These are phyloP conservation scores for Tetragonia tetragonoides DNA, from an alignment of 148 eudicot genomes.

Conservation along the genomic window DNA sequence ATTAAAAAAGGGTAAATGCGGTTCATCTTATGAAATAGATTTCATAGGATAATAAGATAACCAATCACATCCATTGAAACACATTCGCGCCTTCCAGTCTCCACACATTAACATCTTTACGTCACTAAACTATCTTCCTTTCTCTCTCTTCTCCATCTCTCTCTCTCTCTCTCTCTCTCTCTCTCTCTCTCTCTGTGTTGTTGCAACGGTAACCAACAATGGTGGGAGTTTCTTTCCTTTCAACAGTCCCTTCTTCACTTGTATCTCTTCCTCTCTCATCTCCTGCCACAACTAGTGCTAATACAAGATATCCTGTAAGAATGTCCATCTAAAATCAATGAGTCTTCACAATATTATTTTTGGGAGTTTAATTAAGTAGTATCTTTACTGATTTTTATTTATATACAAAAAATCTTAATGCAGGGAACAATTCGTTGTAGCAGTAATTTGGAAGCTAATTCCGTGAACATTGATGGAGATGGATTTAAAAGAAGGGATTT, in stretches of 20 bases:
- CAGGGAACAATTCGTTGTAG: conserved; percentile 53
- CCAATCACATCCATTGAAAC: conserved; percentile 22
- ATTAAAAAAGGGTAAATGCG: too few species aligned
- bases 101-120: conserved; percentile 17
- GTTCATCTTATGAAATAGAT: too few species aligned
- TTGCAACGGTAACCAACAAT: conserved; percentile 15
- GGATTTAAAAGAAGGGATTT: conserved; percentile 56
- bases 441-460: conserved; percentile 36
- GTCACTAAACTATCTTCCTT: not conserved
- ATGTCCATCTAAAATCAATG: conserved; percentile 2
- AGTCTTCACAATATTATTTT: not conserved
- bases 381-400: not conserved
- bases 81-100: conserved; percentile 25
- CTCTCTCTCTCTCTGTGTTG: not conserved
- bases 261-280: conserved; percentile 35
- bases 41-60: not conserved
- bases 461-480: conserved; percentile 23
- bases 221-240: conserved; percentile 57
- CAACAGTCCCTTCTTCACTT: conserved; percentile 57
- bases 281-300: conserved; percentile 21
- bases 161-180: not conserved
- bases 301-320: conserved; percentile 34
- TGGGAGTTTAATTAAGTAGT: not conserved
- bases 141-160: not conserved
- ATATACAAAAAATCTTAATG: not conserved